Percentiles rank a stretch among this genome's conserved stretches.
phyloP scores from a whole-genome alignment of 73 alveolate genomes.

The Vitrella brassicaformis region DNA sequence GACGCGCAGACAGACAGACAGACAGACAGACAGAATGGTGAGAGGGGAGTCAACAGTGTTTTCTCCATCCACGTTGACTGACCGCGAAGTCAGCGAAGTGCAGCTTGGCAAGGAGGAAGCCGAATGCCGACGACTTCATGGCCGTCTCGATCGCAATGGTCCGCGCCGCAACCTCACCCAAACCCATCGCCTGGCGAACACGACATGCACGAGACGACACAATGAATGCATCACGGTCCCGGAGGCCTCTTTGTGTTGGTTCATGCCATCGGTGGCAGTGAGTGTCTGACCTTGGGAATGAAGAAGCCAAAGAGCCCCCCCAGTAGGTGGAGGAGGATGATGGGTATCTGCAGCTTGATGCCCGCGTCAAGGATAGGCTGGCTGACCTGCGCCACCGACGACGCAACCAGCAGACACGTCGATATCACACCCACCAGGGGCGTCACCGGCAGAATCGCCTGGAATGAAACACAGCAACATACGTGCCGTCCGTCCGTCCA shows the following conservation, averaged over 20 bases:
- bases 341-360: neutral
- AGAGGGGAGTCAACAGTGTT: no score
- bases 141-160: slow-evolving; percentile 13
- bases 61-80: no score
- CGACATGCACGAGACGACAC: no score
- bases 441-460: neutral
- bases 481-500: neutral
- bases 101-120: neutral
- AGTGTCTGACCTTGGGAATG: neutral
- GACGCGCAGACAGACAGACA: no score
- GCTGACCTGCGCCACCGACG: neutral
- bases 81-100: neutral
- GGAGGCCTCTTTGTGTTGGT: no score
- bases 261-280: no score
- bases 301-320: neutral
- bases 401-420: neutral
- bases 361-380: neutral
- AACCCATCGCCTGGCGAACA: no score
- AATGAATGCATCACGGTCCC: no score
- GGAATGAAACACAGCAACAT: neutral
- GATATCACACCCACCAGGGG: neutral
- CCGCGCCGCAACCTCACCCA: neutral
- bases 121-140: slow-evolving; percentile 5
- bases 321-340: neutral
- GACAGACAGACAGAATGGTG: no score